These are phyloP conservation scores for Pichia sp. DNA, from an alignment of 1,139 yeast genomes.

Conservation along the genomic window DNA sequence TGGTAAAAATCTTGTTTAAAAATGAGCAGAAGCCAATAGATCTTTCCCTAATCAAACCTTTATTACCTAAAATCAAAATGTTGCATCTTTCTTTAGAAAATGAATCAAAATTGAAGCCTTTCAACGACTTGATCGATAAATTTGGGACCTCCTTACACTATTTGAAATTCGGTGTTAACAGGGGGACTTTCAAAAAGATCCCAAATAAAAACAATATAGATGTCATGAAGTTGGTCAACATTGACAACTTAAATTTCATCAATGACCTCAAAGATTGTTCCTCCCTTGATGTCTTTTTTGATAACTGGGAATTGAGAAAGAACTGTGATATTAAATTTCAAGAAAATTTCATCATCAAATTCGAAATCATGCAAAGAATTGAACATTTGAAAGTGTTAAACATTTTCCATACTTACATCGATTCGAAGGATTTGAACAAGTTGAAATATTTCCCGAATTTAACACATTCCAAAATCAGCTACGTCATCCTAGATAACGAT, in stretches of 20 bases:
- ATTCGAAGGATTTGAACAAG: conserved; percentile 26
- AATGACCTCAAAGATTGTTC: conserved; percentile 23
- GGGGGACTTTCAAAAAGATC: conserved; percentile 27
- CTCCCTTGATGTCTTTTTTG: conserved; percentile 30
- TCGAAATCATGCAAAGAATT: conserved; percentile 21
- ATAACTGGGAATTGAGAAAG: conserved; percentile 30
- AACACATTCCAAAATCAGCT: conserved; percentile 28
- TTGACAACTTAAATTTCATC: conserved; percentile 28
- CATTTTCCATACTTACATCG: conserved; percentile 29
- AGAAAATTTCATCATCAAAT: conserved; percentile 24
- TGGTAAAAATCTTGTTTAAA: conserved; percentile 29
- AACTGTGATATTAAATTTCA: conserved; percentile 27
- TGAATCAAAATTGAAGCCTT: conserved; percentile 29
- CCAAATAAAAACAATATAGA: conserved; percentile 26
- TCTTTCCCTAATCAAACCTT: conserved; percentile 24
- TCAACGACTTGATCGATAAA: conserved; percentile 27
- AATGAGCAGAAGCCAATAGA: conserved; percentile 31
- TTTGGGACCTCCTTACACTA: conserved; percentile 22
- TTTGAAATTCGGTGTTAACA: conserved; percentile 30
- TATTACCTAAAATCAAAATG: conserved; percentile 26
- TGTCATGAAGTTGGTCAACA: conserved; percentile 27
- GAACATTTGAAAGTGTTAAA: conserved; percentile 25
- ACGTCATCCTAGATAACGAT: conserved; percentile 27
- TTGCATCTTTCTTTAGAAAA: conserved; percentile 29
- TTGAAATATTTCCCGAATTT: conserved; percentile 28